Base-by-base conservation (phyloP, 371 early-diverging fungal genomes). In the Nematocida sp. region DNA sequence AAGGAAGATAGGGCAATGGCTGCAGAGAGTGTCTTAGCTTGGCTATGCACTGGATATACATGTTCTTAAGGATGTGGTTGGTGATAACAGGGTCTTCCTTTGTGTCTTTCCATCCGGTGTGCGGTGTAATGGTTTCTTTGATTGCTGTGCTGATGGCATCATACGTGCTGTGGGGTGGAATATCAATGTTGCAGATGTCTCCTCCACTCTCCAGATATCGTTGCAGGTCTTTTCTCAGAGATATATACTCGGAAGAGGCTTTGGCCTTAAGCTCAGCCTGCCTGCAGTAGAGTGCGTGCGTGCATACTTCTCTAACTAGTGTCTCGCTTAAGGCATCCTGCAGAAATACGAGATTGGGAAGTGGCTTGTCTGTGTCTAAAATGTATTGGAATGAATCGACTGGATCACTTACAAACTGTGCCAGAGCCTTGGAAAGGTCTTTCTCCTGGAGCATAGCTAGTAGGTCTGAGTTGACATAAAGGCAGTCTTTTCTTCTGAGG, bases 121-220 rank as follows among this genome's bases (percentile, higher is more conserved):
- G 48, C 9, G 67, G 55, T 2, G 41, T 58, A 7, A 25, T 21
- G 19, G 67, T 66, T 35, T 45, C 46, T 37, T 58, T 54, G 5
- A 66, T 27, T 4, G 38, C 43, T 11, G 23, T 53, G 13, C 58
- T 35, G 34, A 66, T 5, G 3, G 4, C 43, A 7, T 54, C 54
- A n/a, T n/a, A 55, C 15, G 13, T 43, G 32, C 47, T 17, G 19
- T 57, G 23, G 21, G 17, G 38, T 17, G 25, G 31, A 7, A 38
- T 31, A 23, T 19, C 15, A 4, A 66, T 34, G 3, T 2, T 17
- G 15, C 31, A 32, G 9, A 53, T 37, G 43, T 66, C 67, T 37
- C 67, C 67, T 23, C 67, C 67, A 15, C 57, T 46, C 35, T 53
- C 57, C 19, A 66, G 3, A 32, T 63, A 66, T 45, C 57, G 58